Evolutionary conservation across 2,329 filamentous ascomycete genomes (phyloP), one percentile per base, ranked within the genome.

Genomic region (Diaporthe sp.): DNA sequence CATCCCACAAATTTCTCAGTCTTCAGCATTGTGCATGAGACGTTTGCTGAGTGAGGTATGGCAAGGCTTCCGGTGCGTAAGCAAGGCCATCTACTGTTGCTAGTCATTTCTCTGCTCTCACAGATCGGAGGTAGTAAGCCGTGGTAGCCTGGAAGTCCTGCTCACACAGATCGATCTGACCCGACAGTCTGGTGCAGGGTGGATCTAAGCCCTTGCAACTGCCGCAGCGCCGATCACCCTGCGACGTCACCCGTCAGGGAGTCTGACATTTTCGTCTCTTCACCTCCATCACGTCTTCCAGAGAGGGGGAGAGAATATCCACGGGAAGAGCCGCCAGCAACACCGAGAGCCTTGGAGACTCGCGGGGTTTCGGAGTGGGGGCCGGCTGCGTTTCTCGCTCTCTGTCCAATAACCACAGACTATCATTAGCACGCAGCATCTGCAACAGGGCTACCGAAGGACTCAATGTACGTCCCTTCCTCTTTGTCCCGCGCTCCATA

Each of bases 151-250:
- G 49, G 15, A 55, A 49, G 42, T 49, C 31, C 44, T 39, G 22
- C 44, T 53, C 46, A 37, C 62, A 51, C 44, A 68, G 44, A 68
- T 62, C 39, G 65, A 53, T 53, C 65, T 49, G 65, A 69, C 65
- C 65, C 65, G 65, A 69, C 65, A 69, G 65, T 69, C 49, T 42
- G 65, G 65, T 42, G 65, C 65, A 69, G 49, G 42, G 65, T 55
- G 49, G 34, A 69, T 55, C 65, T 28, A 69, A 39, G 49, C 49
- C 65, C 49, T 69, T 69, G 65, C 49, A 55, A 69, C 31, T 69
- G 65, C 65, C 49, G 49, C 61, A 55, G 58, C 31, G 57, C 49
- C 49, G 34, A 53, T 73, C 42, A 55, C 25, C 51, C 70, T 28
- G 46, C 70, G 61, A 53, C 58, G 58, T 73, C 70, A 65, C 44